Evolutionary conservation across 345 rosid genomes (phyloP), one percentile per base, ranked within the genome.

Genomic region (Citrus maxima): DNA sequence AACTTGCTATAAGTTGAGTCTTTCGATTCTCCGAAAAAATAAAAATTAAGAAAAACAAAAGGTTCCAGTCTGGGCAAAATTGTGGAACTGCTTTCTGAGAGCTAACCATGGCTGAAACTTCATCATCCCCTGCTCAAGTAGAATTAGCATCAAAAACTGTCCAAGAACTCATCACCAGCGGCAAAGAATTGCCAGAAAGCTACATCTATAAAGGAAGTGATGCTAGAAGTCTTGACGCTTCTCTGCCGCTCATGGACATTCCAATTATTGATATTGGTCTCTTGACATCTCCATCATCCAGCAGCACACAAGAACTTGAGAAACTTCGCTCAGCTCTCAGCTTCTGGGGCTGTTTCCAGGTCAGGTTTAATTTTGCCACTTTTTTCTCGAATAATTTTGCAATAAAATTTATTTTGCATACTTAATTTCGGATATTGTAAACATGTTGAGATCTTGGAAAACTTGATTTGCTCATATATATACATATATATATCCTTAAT

Each of bases 311-410:
- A 35, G 91, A 91, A 76, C 83, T 89, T 25, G 82, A 67, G 40
- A 92, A 90, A 38, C 93, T 93, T 75, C 84, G 82, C 65, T 79
- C 77, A 4, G 91, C 92, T 25, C 92, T 95, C 80, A 63, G 76
- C 84, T 73, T 84, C 32, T 87, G 92, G 86, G 98, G 97, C 65
- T 93, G 93, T 87, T 86, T 93, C 75, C 93, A 90, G 97, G 98
- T 94, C n/a, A 46, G 4, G 4, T 22, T 71, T 46, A 3, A 13
- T 46, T 18, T 77, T 32, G 21, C 34, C 35, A 1, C 46, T 32
- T 59, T 4, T 18, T 4, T 34, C 42, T 22, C 3, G 38, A 19
- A 19, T 8, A 40, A 3, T 5, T 30, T 97, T 86, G 98, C 58
- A 54, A 51, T 18, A 40, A 40, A 10, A 10, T 40, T 40, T 40